Evolutionary conservation across 768 basidiomycete genomes (phyloP).

Genomic region (Boletus rufocinnamomeus): DNA sequence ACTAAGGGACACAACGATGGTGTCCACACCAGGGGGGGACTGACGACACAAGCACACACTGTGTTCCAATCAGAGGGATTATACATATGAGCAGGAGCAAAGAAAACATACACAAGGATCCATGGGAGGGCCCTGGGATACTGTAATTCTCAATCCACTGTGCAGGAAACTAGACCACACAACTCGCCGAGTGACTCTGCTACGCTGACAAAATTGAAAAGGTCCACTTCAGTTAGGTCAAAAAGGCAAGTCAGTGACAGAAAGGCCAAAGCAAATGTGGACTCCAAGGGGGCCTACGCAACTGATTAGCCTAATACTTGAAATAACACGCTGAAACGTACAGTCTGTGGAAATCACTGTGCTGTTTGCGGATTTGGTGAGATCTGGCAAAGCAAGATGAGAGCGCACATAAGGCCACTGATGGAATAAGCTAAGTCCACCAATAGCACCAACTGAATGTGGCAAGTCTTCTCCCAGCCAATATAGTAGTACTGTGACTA

Average conservation of each 20-base stretch:
- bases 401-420: constrained; percentile 1
- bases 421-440: not conserved
- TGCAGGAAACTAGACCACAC: constrained; percentile 32
- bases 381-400: constrained; percentile 26
- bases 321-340: constrained; percentile 26
- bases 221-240: constrained; percentile 13
- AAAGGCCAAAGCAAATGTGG: constrained; percentile 14
- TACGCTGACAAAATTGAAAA: constrained; percentile 10
- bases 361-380: constrained; percentile 27
- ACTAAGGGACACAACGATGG: constrained; percentile 9
- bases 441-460: not conserved
- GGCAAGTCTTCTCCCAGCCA: not conserved
- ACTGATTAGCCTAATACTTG: constrained; percentile 27
- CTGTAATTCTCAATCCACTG: constrained; percentile 29
- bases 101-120: constrained; percentile 26
- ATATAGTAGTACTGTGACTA: constrained; percentile 9
- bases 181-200: constrained; percentile 4
- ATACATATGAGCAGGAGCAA: constrained; percentile 29
- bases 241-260: constrained; percentile 20
- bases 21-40: constrained; percentile 11
- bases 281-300: constrained; percentile 19
- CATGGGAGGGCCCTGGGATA: constrained; percentile 34
- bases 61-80: constrained; percentile 22
- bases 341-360: constrained; percentile 37
- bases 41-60: constrained; percentile 7